phyloP scores from a whole-genome alignment of 768 basidiomycete genomes.

The Austroboletus eburneus region DNA sequence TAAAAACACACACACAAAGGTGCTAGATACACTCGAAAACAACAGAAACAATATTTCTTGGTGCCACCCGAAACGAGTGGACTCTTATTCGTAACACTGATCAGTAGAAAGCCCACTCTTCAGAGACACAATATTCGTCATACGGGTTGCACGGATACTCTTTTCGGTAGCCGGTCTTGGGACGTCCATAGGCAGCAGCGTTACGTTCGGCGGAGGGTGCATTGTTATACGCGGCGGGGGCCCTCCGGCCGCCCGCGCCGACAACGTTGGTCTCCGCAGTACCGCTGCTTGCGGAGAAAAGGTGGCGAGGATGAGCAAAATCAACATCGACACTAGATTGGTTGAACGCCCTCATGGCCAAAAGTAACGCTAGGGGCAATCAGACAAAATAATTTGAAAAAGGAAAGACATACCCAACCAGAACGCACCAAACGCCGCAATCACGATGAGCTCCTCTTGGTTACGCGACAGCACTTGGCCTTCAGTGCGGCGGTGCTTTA shows the following conservation, averaged over 20 bases:
- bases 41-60: slow-evolving; percentile 12
- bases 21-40: slow-evolving; percentile 21
- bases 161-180: slow-evolving; percentile 30
- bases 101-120: slow-evolving; percentile 59
- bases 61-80: slow-evolving; percentile 1
- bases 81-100: neutral
- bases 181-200: slow-evolving; percentile 27
- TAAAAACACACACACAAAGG: slow-evolving; percentile 1
- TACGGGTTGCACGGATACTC: slow-evolving; percentile 56
- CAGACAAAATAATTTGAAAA: slow-evolving; percentile 1
- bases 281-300: slow-evolving; percentile 33
- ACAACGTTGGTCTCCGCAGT: slow-evolving; percentile 33
- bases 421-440: slow-evolving; percentile 66
- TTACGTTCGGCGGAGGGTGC: slow-evolving; percentile 27
- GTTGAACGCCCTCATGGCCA: slow-evolving; percentile 39
- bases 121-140: slow-evolving; percentile 64
- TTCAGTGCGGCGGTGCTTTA: slow-evolving; percentile 64
- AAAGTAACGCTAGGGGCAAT: slow-evolving; percentile 35
- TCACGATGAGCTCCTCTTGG: slow-evolving; percentile 72
- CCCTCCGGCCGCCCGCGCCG: slow-evolving; percentile 28
- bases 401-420: slow-evolving; percentile 60
- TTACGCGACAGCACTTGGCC: slow-evolving; percentile 54
- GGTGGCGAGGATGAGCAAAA: slow-evolving; percentile 26
- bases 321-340: slow-evolving; percentile 29
- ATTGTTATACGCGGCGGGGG: slow-evolving; percentile 18